Evolutionary conservation across 192 early-diverging fungal species (phyloP), one percentile per base, ranked within the genome.

Genomic region (Coemansia sp.): DNA sequence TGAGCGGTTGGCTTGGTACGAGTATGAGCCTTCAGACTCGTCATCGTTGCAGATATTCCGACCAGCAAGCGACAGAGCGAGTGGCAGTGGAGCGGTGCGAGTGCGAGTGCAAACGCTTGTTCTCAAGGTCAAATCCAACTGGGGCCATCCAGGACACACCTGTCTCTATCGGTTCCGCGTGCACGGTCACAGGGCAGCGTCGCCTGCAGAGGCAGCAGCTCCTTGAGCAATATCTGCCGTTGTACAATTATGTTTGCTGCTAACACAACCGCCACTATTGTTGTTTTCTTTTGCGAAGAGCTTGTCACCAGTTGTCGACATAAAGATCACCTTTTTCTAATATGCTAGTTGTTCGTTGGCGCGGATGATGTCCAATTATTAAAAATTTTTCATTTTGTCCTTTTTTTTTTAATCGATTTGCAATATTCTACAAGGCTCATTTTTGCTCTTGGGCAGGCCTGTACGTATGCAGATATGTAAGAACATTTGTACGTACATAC

Each of bases 111-210:
- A 84, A 34, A 69, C 83, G 7, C 72, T 90, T 13, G 75, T 88
- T 7, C 70, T 93, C 45, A 85, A 82, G 36, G 65, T 93, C 62
- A 81, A 77, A 19, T 85, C 81, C 50, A 93, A 93, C 74, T 91
- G 89, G 88, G 92, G 92, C 2, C 78, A 92, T 64, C 79, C 84
- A 29, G 75, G 85, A 11, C 87, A 89, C 67, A 93, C 92, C 9
- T 92, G 90, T 54, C 35, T 93, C 34, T 93, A 93, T 73, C 87
- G 92, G 48, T 84, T 93, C 51, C 87, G 91, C 29, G 87, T 90
- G 31, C 92, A 93, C 66, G 91, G 76, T 60, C 71, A 73, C 36
- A 69, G 54, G 54, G 54, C 54, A 17, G 54, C 54, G 54, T 33
- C 54, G 29, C 54, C 31, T 17, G 54, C 54, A 34, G 54, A 57